Base-by-base conservation (phyloP, 2,329 filamentous ascomycete genomes). In the Beauveria bassiana region DNA sequence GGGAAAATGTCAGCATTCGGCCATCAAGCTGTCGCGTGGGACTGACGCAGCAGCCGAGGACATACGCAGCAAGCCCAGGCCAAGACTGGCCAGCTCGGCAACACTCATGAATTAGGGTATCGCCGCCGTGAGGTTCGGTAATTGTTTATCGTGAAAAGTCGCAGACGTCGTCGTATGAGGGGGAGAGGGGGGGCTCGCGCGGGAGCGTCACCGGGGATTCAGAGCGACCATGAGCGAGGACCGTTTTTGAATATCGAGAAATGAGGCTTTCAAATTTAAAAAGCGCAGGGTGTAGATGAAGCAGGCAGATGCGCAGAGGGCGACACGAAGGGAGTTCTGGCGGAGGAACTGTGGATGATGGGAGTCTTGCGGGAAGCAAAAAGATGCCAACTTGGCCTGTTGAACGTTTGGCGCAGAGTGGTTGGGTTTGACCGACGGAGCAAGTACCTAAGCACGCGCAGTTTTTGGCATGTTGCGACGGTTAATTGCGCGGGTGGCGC, bases 191-290 rank as follows among this genome's bases (percentile, higher is more conserved):
- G 59, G 45, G 50, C 64, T 64, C 62, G 59, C 61, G 63, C 57
- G 61, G 56, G 65, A 69, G 66, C 66, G 66, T 68, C 65, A 66
- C 64, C 63, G 65, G 65, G 62, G 62, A 58, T 53, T 38, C 63
- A 61, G 64, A 55, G 60, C 56, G 64, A 63, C 54, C 68, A 69
- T 69, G 65, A 47, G 64, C 31, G 24, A 24, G 12, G 22, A 10
- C 6, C 26, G 24, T 2, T 7, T 5, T 3, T 9, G 7, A 4
- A 10, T 24, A 14, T 26, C 20, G 45, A 38, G 43, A n/a, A n/a
- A 43, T 1, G 3, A 42, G 28, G 42, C 12, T 47, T 47, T 22
- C 16, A 28, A 28, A 20, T 22, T 18, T 20, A 28, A 16, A 26
- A 26, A 20, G 45, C 28, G 34, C 22, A 34, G 38, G 16, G 14